Base-by-base conservation (phyloP, 805 yeast genomes). In the Candida manassasensis region DNA sequence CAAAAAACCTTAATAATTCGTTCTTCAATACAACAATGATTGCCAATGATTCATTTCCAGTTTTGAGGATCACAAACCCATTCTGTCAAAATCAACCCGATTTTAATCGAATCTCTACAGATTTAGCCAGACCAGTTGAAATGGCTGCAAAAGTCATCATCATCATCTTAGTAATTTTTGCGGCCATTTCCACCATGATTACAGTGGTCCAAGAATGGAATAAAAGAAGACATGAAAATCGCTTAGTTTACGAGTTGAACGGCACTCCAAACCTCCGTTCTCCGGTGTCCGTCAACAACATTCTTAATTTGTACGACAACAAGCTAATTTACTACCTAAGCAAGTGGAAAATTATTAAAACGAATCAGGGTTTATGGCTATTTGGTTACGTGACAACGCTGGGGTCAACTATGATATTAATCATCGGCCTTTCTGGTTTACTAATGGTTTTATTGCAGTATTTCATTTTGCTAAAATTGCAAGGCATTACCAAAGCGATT, bases 381-480 rank as follows among this genome's bases (percentile, higher is more conserved):
- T 35, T 73, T 1, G 63, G 61, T 29, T 80, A 81, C 50, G 44
- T 71, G n/a, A 53, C 75, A 2, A 73, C 87, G 1, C 59, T 69
- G 2, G 66, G 75, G 9, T 73, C 89, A 0, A 37, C 71, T 1
- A 47, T 70, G 0, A 47, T 80, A 0, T 50, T 85, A 1, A 54
- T 72, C 1, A 42, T 85, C 1, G 84, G 82, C 0, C 4, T 80
- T 0, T 58, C 73, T 11, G 93, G 93, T 0, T 36, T 83, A 0
- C 9, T 74, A 0, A 55, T 77, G 1, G 73, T 80, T 12, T 35
- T 69, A 1, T 50, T 80, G 1, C 95, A 87, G 54, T 68, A 57
- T 19, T 48, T 69, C 3, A 48, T 85, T 0, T 44, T 84, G 3
- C 38, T 47, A 2, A 39, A 45, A 2, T 43, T 69, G 6, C 35